Conservation (phyloP, 768 basidiomycete species). For the Termitomyces sp. region DNA sequence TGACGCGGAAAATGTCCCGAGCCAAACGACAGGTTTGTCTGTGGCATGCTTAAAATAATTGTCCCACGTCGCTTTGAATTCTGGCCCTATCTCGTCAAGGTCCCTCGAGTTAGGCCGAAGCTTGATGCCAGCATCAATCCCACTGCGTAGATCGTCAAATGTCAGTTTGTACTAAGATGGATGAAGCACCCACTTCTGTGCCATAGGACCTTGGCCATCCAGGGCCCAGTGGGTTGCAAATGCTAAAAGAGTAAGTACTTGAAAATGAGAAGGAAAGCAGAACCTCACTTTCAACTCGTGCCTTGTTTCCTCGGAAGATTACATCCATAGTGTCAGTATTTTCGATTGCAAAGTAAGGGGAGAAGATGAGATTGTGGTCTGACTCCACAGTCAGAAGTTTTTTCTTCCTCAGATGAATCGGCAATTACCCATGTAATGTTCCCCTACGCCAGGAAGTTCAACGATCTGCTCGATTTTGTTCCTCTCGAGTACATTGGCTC, state of each 20-base stretch:
- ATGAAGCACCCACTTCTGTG: conserved; percentile 39
- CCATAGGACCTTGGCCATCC: conserved; percentile 27
- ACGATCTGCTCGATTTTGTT: conserved; percentile 44
- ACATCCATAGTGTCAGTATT: conserved; percentile 44
- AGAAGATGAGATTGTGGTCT: conserved; percentile 36
- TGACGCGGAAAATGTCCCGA: conserved; percentile 37
- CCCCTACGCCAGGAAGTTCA: conserved; percentile 73
- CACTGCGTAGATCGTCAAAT: conserved; percentile 25
- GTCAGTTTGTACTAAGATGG: not conserved
- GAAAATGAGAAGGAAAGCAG: not conserved
- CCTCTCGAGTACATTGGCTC: conserved; percentile 35
- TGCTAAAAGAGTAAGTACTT: conserved; percentile 4
- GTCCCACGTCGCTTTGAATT: conserved; percentile 44
- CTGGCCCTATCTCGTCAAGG: conserved; percentile 41
- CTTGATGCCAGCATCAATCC: conserved; percentile 50
- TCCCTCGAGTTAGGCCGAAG: conserved; percentile 46
- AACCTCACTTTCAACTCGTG: conserved; percentile 33
- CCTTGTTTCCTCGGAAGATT: conserved; percentile 33
- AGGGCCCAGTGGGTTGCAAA: conserved; percentile 11
- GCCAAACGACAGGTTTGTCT: conserved; percentile 49
- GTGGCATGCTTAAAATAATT: conserved; percentile 41
- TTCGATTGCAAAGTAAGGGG: conserved; percentile 36
- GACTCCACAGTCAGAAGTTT: not conserved
- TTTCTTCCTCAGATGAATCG: not conserved
- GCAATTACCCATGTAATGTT: conserved; percentile 51